Percentiles rank a stretch among this genome's conserved stretches.
These are phyloP conservation scores for Diaporthe amygdali DNA, from an alignment of 2,329 filamentous ascomycete species.

Conservation along the genomic window DNA sequence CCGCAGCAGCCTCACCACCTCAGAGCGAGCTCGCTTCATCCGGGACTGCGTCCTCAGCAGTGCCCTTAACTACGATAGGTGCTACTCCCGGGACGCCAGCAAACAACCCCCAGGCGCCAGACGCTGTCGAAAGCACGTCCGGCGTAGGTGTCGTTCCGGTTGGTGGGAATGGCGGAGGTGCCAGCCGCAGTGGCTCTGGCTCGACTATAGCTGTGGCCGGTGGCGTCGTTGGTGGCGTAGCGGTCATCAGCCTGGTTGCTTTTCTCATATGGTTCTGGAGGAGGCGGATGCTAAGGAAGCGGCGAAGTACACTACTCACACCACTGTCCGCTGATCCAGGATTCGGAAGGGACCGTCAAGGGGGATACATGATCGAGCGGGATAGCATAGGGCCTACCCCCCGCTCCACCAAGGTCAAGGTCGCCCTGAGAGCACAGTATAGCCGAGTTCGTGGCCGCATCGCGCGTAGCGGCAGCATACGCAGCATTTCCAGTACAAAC, in stretches of 20 bases:
- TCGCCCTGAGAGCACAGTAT: constrained; percentile 43
- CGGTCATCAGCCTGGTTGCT: constrained; percentile 49
- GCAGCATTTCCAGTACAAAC: constrained; percentile 35
- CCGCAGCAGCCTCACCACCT: neutral
- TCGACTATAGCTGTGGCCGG: constrained; percentile 54
- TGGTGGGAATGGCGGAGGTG: neutral
- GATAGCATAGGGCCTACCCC: constrained; percentile 56
- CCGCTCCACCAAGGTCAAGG: constrained; percentile 46
- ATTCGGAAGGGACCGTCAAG: constrained; percentile 34
- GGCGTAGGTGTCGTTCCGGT: constrained; percentile 31
- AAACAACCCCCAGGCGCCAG: neutral
- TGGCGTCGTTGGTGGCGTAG: constrained; percentile 55
- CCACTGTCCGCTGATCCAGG: constrained; percentile 45
- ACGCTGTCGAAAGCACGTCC: neutral
- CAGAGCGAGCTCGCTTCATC: constrained; percentile 16
- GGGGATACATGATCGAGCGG: constrained; percentile 48
- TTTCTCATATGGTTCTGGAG: constrained; percentile 58
- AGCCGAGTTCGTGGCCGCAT: constrained; percentile 39
- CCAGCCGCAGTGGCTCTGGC: constrained; percentile 33
- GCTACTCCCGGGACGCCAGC: constrained; percentile 25
- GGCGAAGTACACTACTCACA: constrained; percentile 55
- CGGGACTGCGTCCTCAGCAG: constrained; percentile 9
- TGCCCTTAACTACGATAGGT: constrained; percentile 25
- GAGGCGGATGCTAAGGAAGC: constrained; percentile 46
- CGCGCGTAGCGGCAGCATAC: constrained; percentile 24